phyloP scores from a whole-genome alignment of 805 yeast species.

The Wickerhamiella australiensis region DNA sequence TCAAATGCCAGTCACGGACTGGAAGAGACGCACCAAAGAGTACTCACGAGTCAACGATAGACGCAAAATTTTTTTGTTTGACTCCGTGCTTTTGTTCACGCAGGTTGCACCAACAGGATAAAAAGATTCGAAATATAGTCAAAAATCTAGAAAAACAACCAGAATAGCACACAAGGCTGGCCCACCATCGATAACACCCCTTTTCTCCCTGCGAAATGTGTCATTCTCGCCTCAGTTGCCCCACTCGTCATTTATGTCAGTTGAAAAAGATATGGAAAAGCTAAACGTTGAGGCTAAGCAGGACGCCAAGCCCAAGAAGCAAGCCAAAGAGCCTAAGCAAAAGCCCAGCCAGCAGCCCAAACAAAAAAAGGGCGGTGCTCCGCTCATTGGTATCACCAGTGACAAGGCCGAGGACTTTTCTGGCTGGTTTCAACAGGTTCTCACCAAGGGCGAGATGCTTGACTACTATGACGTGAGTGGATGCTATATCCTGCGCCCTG shows the following conservation, averaged over 20 bases:
- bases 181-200: background rate
- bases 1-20: no score
- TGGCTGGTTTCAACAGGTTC: slow-evolving; percentile 93
- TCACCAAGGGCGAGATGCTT: slow-evolving; percentile 94
- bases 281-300: slow-evolving; percentile 1
- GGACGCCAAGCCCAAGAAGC: slow-evolving; percentile 4
- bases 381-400: slow-evolving; percentile 89
- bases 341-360: background rate
- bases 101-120: no score
- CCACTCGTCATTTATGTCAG: background rate
- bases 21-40: no score
- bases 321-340: background rate
- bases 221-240: background rate
- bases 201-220: background rate
- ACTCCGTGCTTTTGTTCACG: no score
- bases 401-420: slow-evolving; percentile 88
- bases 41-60: no score
- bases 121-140: no score
- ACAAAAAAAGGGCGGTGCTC: slow-evolving; percentile 45
- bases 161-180: no score
- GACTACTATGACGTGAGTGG: slow-evolving; percentile 99
- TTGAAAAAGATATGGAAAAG: slow-evolving; percentile 6
- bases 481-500: slow-evolving; percentile 94
- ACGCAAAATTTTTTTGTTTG: no score
- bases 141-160: no score